These are phyloP conservation scores for Limonomyces culmigenus DNA, from an alignment of 1,284 basidiomycete species.

Conservation along the genomic window DNA sequence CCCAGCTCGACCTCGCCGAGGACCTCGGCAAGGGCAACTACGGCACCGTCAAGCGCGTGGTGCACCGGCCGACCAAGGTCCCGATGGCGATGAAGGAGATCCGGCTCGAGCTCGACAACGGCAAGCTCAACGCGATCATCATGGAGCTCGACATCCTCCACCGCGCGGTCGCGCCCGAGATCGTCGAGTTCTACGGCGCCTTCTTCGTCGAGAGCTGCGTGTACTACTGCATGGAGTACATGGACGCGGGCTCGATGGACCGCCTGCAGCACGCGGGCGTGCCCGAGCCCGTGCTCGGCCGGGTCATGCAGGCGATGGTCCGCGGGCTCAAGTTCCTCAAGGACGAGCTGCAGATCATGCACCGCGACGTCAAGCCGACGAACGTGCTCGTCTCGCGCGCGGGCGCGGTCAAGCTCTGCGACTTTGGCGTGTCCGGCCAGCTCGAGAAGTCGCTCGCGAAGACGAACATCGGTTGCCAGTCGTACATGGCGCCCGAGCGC, in stretches of 20 bases:
- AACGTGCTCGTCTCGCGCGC: slow-evolving; percentile 86
- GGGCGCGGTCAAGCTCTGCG: slow-evolving; percentile 89
- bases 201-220: slow-evolving; percentile 99
- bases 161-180: slow-evolving; percentile 78
- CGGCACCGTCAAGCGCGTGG: slow-evolving; percentile 90
- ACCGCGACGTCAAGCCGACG: slow-evolving; percentile 95
- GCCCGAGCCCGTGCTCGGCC: slow-evolving; percentile 74
- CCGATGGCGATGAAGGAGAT: slow-evolving; percentile 99
- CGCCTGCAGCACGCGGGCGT: slow-evolving; percentile 60
- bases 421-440: slow-evolving; percentile 97
- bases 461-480: slow-evolving; percentile 98
- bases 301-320: slow-evolving; percentile 74
- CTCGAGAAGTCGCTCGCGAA: slow-evolving; percentile 92
- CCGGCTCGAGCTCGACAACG: slow-evolving; percentile 88
- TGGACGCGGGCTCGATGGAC: slow-evolving; percentile 93
- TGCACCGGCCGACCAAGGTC: slow-evolving; percentile 89
- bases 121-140: slow-evolving; percentile 90
- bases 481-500: slow-evolving; percentile 98
- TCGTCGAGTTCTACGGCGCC: slow-evolving; percentile 97
- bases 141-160: slow-evolving; percentile 98
- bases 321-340: slow-evolving; percentile 92
- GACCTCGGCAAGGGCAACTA: slow-evolving; percentile 96
- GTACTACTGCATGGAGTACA: slow-evolving; percentile 99
- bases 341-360: slow-evolving; percentile 93
- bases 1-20: slow-evolving; percentile 79